These are phyloP conservation scores for Termitomyces sp. DNA, from an alignment of 768 basidiomycete species.

Conservation along the genomic window DNA sequence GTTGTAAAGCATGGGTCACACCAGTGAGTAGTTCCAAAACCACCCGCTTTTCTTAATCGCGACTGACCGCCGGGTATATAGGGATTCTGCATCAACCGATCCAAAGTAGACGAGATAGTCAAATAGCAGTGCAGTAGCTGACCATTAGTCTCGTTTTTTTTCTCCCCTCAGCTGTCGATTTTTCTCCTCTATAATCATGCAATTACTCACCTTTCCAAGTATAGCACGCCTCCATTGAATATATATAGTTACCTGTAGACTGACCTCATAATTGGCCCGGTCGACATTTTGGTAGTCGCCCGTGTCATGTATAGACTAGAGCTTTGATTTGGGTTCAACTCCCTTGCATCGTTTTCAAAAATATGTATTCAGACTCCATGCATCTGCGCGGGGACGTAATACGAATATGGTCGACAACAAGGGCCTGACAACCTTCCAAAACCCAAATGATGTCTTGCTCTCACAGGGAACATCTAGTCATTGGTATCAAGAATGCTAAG, in stretches of 20 bases:
- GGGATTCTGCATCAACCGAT: slow-evolving; percentile 66
- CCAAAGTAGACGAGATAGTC: slow-evolving; percentile 61
- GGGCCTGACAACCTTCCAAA: not conserved
- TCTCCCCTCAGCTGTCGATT: not conserved
- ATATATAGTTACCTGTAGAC: not conserved
- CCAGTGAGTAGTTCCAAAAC: slow-evolving; percentile 51
- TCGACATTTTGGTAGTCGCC: too few relatives aligned
- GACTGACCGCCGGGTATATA: slow-evolving; percentile 14
- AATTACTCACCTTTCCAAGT: not conserved
- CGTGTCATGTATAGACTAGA: not conserved
- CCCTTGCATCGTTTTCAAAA: too few relatives aligned
- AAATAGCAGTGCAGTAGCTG: slow-evolving; percentile 1
- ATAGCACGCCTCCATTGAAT: not conserved
- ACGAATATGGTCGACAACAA: not conserved
- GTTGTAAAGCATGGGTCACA: slow-evolving; percentile 89
- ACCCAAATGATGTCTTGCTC: not conserved
- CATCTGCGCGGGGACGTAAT: not conserved
- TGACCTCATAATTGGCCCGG: not conserved
- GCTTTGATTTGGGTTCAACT: not conserved
- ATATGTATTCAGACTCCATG: too few relatives aligned
- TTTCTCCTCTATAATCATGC: not conserved
- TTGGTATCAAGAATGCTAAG: not conserved
- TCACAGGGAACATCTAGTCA: not conserved
- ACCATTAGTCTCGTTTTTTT: not conserved
- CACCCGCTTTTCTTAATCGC: not conserved